phyloP scores from a whole-genome alignment of 345 rosid species.

The Passiflora organensis region DNA sequence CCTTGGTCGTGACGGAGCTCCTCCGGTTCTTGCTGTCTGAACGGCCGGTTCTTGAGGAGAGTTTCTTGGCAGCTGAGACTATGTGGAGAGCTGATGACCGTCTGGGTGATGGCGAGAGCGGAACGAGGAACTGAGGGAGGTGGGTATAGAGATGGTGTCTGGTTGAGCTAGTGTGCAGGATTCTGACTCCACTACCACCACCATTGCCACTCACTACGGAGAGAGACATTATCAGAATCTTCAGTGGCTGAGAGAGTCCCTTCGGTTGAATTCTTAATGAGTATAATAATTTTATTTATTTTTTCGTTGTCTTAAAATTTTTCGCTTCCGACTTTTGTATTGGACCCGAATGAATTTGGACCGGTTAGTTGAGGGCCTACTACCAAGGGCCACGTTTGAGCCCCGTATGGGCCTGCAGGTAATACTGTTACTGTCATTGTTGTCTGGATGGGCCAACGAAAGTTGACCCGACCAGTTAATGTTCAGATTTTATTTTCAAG shows the following conservation, averaged over 20 bases:
- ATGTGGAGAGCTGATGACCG: constrained; percentile 25
- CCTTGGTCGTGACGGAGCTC: constrained; percentile 37
- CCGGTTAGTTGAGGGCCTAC: too few species aligned
- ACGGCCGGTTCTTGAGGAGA: constrained; percentile 55
- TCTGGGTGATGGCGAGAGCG: constrained; percentile 14
- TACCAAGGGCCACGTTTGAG: too few species aligned
- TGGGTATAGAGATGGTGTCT: constrained; percentile 6
- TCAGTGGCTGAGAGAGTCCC: constrained; percentile 19
- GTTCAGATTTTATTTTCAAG: too few species aligned
- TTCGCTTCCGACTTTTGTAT: not conserved
- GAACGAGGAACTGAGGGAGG: constrained; percentile 18
- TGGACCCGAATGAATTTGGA: too few species aligned
- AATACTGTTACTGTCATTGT: too few species aligned
- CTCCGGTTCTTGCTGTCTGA: constrained; percentile 63
- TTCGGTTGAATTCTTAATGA: not conserved
- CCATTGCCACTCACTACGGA: constrained; percentile 31
- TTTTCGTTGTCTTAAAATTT: not conserved
- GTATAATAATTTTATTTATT: constrained; percentile 2
- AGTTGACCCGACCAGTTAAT: too few species aligned
- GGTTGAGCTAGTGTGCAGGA: constrained; percentile 29
- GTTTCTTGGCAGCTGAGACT: constrained; percentile 51
- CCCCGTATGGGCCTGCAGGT: too few species aligned
- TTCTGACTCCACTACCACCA: constrained; percentile 32
- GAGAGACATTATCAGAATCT: constrained; percentile 46
- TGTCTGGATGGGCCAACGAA: too few species aligned